Percentiles rank a stretch among this genome's conserved stretches.
Evolutionary conservation across 176 grass and related monocot species (phyloP).

Genomic region (Elymus sibiricus): DNA sequence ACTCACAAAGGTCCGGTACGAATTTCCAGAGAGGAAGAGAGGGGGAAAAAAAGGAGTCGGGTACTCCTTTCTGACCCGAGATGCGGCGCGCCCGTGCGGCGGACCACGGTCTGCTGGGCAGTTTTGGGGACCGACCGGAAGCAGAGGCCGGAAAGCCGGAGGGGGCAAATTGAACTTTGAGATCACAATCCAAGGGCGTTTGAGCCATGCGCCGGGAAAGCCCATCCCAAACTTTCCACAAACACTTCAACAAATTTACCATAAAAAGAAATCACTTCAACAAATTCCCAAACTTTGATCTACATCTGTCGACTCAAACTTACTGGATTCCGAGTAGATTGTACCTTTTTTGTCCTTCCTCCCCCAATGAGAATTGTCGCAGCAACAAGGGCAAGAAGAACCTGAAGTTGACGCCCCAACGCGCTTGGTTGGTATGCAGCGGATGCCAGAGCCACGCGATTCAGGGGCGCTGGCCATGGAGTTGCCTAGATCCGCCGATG

Average conservation of each 20-base stretch:
- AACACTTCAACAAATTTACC: background rate
- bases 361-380: background rate
- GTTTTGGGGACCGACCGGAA: background rate
- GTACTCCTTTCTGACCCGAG: conserved; percentile 4
- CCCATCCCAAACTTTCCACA: too few relatives aligned
- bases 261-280: background rate
- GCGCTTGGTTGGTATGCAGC: background rate
- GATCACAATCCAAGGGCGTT: background rate
- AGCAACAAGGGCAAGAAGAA: background rate
- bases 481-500: background rate
- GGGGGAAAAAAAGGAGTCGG: background rate
- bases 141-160: background rate
- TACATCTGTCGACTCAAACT: background rate
- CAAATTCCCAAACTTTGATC: background rate
- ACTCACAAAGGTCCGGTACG: background rate
- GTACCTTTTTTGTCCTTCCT: background rate
- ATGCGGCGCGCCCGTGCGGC: conserved; percentile 17
- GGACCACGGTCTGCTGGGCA: background rate
- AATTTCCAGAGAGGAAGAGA: background rate
- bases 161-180: background rate
- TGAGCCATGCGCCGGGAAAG: background rate
- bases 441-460: background rate
- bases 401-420: background rate
- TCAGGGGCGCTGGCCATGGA: background rate
- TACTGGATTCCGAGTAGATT: background rate